Evolutionary conservation across 331 rosid genomes (phyloP), one percentile per base, ranked within the genome.

Genomic region (Rosa hybrid): DNA sequence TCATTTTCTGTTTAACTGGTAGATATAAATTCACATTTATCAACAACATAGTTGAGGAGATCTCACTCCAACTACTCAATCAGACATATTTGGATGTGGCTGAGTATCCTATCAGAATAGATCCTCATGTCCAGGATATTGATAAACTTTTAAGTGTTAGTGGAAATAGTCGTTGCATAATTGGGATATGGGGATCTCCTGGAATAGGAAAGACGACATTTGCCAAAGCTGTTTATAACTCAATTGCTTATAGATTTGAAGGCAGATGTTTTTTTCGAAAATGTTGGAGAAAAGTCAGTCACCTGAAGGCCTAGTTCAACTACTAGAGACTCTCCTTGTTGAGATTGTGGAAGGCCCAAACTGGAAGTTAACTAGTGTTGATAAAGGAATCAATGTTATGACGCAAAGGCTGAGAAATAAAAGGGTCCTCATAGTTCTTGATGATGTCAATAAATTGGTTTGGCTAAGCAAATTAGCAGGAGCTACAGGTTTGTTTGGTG

Each of bases 161-260:
- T 8, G 68, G 7, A 62, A 62, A 62, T 23, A 5, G 8, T 23
- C 67, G 39, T 10, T 12, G 68, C 41, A 62, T 62, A 10, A 1
- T 62, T 27, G 68, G 68, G 68, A 23, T 62, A 62, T 62, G 68
- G 41, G 68, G 68, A 62, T 10, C 68, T 62, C 34, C 41, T 62
- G 68, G 41, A 62, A 60, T 60, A 60, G 68, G 68, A 25, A 62
- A 62, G 41, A 62, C 68, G 4, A 62, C 41, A 27, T 12, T 62
- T 62, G 68, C 68, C 17, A 23, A 62, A 62, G 68, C 68, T 8
- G 67, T 59, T 4, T n/a, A 6, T 60, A 60, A 60, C 9, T 23
- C 16, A 60, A 60, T 60, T 60, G 67, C 16, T 1, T 39, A 23
- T 60, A 9, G n/a, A 12, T 60, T 60, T 60, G 17, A 60, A 21